phyloP scores from a whole-genome alignment of 495 filamentous ascomycete species.

The Evernia prunastri region DNA sequence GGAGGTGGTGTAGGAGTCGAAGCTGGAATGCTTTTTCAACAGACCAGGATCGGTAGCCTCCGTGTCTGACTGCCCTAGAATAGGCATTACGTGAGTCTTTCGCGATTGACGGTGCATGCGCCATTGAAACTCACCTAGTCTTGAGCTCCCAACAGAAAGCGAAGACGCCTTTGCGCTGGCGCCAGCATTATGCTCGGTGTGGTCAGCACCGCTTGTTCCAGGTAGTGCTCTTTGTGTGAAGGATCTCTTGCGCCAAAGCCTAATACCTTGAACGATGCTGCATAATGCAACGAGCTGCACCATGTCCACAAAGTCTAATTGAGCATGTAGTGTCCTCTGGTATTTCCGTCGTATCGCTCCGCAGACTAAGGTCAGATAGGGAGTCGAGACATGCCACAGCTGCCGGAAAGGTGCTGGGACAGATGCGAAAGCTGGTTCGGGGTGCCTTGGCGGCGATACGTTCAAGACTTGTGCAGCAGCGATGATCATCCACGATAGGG shows the following conservation, averaged over 20 bases:
- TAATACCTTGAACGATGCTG: constrained; percentile 11
- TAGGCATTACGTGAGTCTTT: neutral
- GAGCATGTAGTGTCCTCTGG: constrained; percentile 9
- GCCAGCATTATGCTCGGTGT: constrained; percentile 1
- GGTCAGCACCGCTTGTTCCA: constrained; percentile 8
- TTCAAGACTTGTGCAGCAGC: constrained; percentile 4
- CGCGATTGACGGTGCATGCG: neutral
- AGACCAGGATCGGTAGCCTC: constrained; percentile 61
- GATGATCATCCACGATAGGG: constrained; percentile 9
- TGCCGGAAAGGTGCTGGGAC: constrained; percentile 1
- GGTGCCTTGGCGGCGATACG: neutral
- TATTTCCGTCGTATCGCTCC: constrained; percentile 9
- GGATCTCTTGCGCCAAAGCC: constrained; percentile 17
- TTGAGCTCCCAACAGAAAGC: neutral
- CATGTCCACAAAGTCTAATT: constrained; percentile 19
- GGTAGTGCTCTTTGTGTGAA: constrained; percentile 1
- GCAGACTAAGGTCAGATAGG: neutral
- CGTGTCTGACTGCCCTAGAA: constrained; percentile 12
- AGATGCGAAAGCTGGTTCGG: constrained; percentile 2
- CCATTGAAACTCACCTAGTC: constrained; percentile 5
- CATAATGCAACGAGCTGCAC: constrained; percentile 20
- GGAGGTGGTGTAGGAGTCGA: constrained; percentile 63
- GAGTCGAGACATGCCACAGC: constrained; percentile 6
- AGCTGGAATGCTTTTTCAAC: constrained; percentile 66
- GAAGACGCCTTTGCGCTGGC: neutral